Percentiles rank a stretch among this genome's conserved stretches.
These are phyloP conservation scores for Xylaria cubensis DNA, from an alignment of 495 filamentous ascomycete species.

Conservation along the genomic window DNA sequence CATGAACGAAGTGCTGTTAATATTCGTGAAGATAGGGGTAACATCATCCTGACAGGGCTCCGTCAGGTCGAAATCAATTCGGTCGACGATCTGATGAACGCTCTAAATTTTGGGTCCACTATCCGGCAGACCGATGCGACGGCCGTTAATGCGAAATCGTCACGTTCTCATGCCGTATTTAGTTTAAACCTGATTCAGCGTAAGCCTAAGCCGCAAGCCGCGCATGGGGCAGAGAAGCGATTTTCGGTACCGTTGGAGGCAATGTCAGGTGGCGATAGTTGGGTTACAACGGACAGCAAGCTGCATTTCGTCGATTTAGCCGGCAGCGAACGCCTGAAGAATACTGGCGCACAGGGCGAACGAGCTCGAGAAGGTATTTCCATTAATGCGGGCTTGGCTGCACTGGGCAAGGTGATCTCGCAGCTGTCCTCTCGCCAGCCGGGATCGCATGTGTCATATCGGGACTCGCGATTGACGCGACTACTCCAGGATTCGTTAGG, in stretches of 20 bases:
- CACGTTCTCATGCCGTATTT: conserved; percentile 98
- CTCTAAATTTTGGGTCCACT: conserved; percentile 88
- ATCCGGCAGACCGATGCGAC: conserved; percentile 99
- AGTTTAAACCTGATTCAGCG: conserved; percentile 92
- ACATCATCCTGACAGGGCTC: conserved; percentile 90
- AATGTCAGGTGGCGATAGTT: conserved; percentile 68
- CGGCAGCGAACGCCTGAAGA: conserved; percentile 96
- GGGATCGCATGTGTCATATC: conserved; percentile 95
- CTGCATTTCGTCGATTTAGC: conserved; percentile 98
- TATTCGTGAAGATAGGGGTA: conserved; percentile 92
- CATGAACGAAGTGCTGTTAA: conserved; percentile 76
- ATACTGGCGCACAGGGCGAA: conserved; percentile 94
- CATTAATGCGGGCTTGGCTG: conserved; percentile 95
- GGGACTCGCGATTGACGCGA: conserved; percentile 94
- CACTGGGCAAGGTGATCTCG: conserved; percentile 96
- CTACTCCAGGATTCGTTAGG: conserved; percentile 98
- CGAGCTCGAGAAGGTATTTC: conserved; percentile 97
- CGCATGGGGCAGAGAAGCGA: conserved; percentile 74
- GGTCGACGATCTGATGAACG: conserved; percentile 86
- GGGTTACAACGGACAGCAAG: conserved; percentile 94
- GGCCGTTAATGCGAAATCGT: conserved; percentile 97
- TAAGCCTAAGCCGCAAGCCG: conserved; percentile 65
- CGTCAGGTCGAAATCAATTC: conserved; percentile 90
- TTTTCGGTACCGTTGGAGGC: conserved; percentile 88
- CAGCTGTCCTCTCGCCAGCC: conserved; percentile 90